Evolutionary conservation across 768 basidiomycete species (phyloP), one percentile per base, ranked within the genome.

Genomic region (Phylloporus sp.): DNA sequence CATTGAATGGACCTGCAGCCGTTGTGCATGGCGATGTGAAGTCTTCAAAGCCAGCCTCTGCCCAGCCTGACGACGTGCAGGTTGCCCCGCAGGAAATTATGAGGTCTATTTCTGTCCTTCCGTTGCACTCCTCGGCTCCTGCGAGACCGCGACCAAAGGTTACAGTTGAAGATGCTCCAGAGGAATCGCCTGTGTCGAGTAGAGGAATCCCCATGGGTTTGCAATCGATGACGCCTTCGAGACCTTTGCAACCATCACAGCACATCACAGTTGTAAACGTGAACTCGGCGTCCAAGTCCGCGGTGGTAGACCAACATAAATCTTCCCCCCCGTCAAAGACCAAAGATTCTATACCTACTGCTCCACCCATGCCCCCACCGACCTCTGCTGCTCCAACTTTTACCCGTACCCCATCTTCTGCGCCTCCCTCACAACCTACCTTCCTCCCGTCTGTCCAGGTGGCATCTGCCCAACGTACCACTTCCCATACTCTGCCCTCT

Each of bases 131-230:
- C 17, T 46, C 39, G 9, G 38, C 39, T 17, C 40, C 35, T 36
- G 40, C 50, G 33, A 49, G 38, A 39, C 14, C 42, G 22, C 61
- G 64, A 46, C 55, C 55, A 24, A 67, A 58, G 44, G 61, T 58
- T 41, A 64, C 59, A 5, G 32, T 66, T 6, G 64, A 67, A 43
- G 61, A 66, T 38, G 56, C 57, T 9, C 39, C 56, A 37, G 64
- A 65, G 41, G 57, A 62, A 39, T 46, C 49, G 9, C 55, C 53
- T 4, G 33, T 52, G 42, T 34, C 23, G 8, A 40, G 37, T 21
- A 65, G 55, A 41, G 33, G 49, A 20, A 46, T 41, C 5, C 27
- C 50, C 8, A 8, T 29, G 22, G 50, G 23, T 32, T 34, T 36
- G 28, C 35, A 41, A 4, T 29, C 48, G 29, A 37, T 44, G 15